Percentiles rank a stretch among this genome's conserved stretches.
Conservation (phyloP, 371 early-diverging fungal species). For the Cokeromyces recurvatus region DNA sequence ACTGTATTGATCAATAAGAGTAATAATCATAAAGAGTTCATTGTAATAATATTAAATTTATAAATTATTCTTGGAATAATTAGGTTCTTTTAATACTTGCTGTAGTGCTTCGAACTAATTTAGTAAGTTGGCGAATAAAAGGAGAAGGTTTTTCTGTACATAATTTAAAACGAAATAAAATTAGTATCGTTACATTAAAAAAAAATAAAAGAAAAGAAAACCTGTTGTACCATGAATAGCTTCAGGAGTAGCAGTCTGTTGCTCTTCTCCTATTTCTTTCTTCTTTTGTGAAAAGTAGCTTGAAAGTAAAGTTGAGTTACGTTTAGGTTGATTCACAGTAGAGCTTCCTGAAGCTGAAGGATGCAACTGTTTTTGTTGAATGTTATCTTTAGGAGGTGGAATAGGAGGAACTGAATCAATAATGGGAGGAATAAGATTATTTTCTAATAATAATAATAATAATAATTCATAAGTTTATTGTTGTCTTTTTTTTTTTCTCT, state of each 20-base stretch:
- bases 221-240: background rate
- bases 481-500: too few relatives aligned
- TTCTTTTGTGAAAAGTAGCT: constrained; percentile 7
- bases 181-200: too few relatives aligned
- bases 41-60: too few relatives aligned
- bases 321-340: constrained; percentile 5
- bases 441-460: background rate
- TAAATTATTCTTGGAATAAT: too few relatives aligned
- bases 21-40: too few relatives aligned
- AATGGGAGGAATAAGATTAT: background rate
- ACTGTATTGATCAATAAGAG: too few relatives aligned
- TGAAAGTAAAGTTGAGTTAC: constrained; percentile 3
- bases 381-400: constrained; percentile 8
- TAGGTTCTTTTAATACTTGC: too few relatives aligned
- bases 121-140: constrained; percentile 9
- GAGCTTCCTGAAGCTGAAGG: background rate
- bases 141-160: constrained; percentile 4
- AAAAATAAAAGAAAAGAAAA: too few relatives aligned
- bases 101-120: too few relatives aligned
- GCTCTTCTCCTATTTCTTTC: constrained; percentile 4
- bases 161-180: background rate
- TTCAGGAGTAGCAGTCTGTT: background rate
- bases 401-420: background rate
- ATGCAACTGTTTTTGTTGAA: too few relatives aligned
- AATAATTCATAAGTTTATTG: too few relatives aligned